These are phyloP conservation scores for Periglandula ipomoeae DNA, from an alignment of 2,329 filamentous ascomycete species.

Conservation along the genomic window DNA sequence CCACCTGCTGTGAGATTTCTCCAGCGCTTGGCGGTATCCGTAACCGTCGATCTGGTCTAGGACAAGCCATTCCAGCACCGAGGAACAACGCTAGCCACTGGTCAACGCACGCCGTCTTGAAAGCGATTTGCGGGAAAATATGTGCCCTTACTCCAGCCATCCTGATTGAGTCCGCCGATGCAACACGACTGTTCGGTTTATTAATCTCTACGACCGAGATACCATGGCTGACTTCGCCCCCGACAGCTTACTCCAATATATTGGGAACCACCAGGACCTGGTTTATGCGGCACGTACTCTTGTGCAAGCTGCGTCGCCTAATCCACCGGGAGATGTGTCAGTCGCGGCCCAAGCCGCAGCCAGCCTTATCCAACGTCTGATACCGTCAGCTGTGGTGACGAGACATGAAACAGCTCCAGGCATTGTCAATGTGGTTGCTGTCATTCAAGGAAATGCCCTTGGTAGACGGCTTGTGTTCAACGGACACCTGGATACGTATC, in stretches of 20 bases:
- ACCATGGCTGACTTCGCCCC: not conserved
- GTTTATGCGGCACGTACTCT: conserved; percentile 1
- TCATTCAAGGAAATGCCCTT: conserved; percentile 4
- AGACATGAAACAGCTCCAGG: conserved; percentile 6
- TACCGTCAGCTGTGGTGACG: conserved; percentile 7
- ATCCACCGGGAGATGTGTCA: conserved; percentile 2
- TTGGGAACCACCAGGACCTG: not conserved
- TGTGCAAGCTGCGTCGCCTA: conserved; percentile 1
- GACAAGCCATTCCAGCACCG: too few species aligned
- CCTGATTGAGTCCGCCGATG: too few species aligned
- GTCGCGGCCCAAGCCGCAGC: conserved; percentile 4
- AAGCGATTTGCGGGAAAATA: too few species aligned
- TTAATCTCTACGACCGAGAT: not conserved
- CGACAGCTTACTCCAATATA: not conserved
- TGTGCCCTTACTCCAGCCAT: not conserved
- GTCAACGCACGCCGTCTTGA: too few species aligned
- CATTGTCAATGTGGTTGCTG: conserved; percentile 7
- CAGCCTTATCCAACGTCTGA: conserved; percentile 5
- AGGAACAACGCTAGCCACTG: too few species aligned
- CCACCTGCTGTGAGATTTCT: too few species aligned
- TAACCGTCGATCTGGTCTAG: too few species aligned
- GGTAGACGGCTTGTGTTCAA: conserved; percentile 10
- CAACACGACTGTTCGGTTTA: not conserved
- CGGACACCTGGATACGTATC: conserved; percentile 10
- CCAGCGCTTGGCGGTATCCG: too few species aligned